Base-by-base conservation (phyloP, 192 early-diverging fungal species). In the Spizellomyces sp. region DNA sequence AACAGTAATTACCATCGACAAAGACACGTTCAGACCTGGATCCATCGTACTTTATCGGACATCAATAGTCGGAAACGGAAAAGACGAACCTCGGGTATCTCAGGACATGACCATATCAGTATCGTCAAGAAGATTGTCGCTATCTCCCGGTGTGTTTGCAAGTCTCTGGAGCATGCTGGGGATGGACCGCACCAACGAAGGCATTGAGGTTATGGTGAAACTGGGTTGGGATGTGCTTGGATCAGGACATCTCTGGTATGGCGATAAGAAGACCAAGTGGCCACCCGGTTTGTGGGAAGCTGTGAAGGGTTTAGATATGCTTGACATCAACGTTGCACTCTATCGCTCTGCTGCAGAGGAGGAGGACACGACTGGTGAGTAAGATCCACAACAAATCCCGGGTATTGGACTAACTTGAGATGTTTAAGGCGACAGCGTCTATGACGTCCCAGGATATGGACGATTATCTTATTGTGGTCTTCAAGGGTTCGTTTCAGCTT, bases 281-380 rank as follows among this genome's bases (percentile, higher is more conserved):
- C 86, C 84, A 19, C 81, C 77, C 46, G 82, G 81, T 14, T 64
- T 88, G 8, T 77, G 64, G 59, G 84, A 91, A 43, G 90, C 92
- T 8, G 85, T 93, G 8, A 67, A 82, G 6, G 66, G 74, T 21
- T 73, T 98, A 8, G 66, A 74, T 2, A 71, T 89, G 46, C 77
- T 86, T 4, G 94, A 96, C n/a, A 82, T 96, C 56, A 98, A 98
- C 66, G 82, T 91, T 17, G 87, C 86, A 0, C 83, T 99, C 21
- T 96, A 94, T 78, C 87, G 96, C 9, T 90, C 91, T 74, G 90
- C 84, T n/a, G 79, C 82, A 0, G 98, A 99, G 76, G 98, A 99
- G 79, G 70, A 79, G 60, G 96, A 98, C 64, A 89, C 88, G 12
- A 84, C 81, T 73, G 87, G 83, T 87, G 76, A 54, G 71, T 54